Evolutionary conservation across 116 monocot genomes (phyloP), one percentile per base, ranked within the genome.

Genomic region (Trichopus zeylanicus): DNA sequence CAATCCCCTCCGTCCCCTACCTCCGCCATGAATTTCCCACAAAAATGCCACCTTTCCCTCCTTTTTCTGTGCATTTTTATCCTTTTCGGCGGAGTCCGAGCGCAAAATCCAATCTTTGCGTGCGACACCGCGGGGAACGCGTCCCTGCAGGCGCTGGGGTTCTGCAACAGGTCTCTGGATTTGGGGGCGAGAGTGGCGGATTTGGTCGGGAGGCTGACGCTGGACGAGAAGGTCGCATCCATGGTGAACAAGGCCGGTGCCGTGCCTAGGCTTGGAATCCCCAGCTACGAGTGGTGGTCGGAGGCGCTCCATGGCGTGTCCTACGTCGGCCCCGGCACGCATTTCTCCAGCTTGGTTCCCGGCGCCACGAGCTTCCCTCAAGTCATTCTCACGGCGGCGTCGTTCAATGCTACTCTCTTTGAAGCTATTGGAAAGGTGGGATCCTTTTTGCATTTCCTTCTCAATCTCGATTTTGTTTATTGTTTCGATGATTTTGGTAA

Each of bases 291-390:
- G 59, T 97, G 97, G 97, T 97, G 97, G 97, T 97, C 95, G 24
- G 95, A 95, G 75, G 95, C 95, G 6, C 49, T 95, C 47, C 95
- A 95, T 71, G 95, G 95, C n/a, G 95, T 95, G 22, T 95, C 95
- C 8, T 77, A 95, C 56, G 86, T 89, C 46, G 95, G 95, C 0
- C 90, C 95, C 0, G 90, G 95, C 7, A 87, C 90, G 1, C 72
- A 68, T 51, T 95, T 95, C 73, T 74, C 84, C 1, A 26, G 62
- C 48, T 55, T 82, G 29, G 87, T 95, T 2, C 95, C 95, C 3
- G 90, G 79, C 3, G 95, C 90, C 6, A 95, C 95, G 5, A 95
- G 95, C 67, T 95, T 95, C 38, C 95, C 95, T 7, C 80, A 81
- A 74, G 77, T 77, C 48, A 83, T 95, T 26, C 78, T 87, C 51